Evolutionary conservation across 306 rosid genomes (phyloP), one percentile per base, ranked within the genome.

Genomic region (Coriaria nepalensis): DNA sequence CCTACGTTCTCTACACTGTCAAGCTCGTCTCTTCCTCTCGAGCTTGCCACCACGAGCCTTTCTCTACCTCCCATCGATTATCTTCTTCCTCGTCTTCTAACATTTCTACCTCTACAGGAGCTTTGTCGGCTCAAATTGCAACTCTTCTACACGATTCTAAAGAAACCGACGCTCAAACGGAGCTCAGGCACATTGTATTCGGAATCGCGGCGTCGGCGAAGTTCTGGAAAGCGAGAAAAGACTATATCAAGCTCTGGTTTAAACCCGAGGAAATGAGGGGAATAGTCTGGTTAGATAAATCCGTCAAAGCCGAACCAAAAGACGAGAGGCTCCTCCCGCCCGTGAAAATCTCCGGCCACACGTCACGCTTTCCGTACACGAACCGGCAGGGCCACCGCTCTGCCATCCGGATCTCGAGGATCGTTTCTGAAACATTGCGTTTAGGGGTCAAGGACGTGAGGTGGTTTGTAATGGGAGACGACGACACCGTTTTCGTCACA

Each of bases 391-490:
- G 98, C 2, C 98, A 86, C 72, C 92, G 88, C 4, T 92, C 98
- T 0, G 98, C 96, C 7, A 78, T 92, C 45, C 68, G 98, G 55
- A 92, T 92, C 63, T 86, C 98, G 4, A 64, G 98, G 57, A 86
- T 92, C 59, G 94, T 86, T 4, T 55, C 94, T 8, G 98, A 92
- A 34, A 92, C 98, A 36, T 67, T 86, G 45, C 81, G 81, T 2
- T 57, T 85, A 15, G 94, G 96, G 10, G 46, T 71, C 2, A 62
- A 70, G 38, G 70, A 73, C 38, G 96, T 86, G 29, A 39, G 87
- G 50, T 92, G 98, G 98, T 79, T 85, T 50, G 96, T 92, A 7
- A 92, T 92, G 98, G 96, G 98, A 0, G 98, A 92, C 52, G 98
- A 92, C 56, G 98, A 92, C 78, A 92, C 98, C 14, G 87, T 92